Conservation (phyloP, 306 rosid genomes). For the Prunus mume region DNA sequence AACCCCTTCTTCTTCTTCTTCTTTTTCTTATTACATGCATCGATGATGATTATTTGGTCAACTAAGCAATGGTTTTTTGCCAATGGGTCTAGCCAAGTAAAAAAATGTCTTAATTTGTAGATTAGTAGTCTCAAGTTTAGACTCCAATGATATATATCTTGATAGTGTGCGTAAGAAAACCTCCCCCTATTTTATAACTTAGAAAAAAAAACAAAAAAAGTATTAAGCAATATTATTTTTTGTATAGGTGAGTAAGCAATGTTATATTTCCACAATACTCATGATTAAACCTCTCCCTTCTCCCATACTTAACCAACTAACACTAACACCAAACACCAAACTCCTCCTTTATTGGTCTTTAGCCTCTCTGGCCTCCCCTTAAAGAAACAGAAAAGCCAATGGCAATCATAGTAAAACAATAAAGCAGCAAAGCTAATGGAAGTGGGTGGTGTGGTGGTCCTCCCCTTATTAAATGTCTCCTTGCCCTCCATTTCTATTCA, state of each 20-base stretch:
- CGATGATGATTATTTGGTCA: constrained; percentile 18
- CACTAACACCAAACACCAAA: constrained; percentile 76
- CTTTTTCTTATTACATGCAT: neutral
- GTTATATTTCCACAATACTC: constrained; percentile 34
- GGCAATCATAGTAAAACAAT: constrained; percentile 21
- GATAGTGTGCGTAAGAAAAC: too few species aligned
- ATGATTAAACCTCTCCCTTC: constrained; percentile 70
- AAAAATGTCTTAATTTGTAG: too few species aligned
- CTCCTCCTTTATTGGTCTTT: constrained; percentile 39
- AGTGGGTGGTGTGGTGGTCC: constrained; percentile 48
- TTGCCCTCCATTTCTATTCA: constrained; percentile 47
- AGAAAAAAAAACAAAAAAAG: too few species aligned
- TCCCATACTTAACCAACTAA: constrained; percentile 94
- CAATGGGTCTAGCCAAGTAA: too few species aligned
- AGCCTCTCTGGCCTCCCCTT: constrained; percentile 6
- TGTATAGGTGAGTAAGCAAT: too few species aligned
- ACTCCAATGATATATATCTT: too few species aligned
- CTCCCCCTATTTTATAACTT: too few species aligned
- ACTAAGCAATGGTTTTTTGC: constrained; percentile 33
- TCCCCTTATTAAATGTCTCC: constrained; percentile 54
- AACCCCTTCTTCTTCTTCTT: too few species aligned
- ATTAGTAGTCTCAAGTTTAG: too few species aligned
- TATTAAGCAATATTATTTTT: too few species aligned
- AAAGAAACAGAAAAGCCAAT: constrained; percentile 76
- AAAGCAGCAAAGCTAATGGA: constrained; percentile 42